These are phyloP conservation scores for Penstemon barbatus DNA, from an alignment of 257 asterid genomes.

Conservation along the genomic window DNA sequence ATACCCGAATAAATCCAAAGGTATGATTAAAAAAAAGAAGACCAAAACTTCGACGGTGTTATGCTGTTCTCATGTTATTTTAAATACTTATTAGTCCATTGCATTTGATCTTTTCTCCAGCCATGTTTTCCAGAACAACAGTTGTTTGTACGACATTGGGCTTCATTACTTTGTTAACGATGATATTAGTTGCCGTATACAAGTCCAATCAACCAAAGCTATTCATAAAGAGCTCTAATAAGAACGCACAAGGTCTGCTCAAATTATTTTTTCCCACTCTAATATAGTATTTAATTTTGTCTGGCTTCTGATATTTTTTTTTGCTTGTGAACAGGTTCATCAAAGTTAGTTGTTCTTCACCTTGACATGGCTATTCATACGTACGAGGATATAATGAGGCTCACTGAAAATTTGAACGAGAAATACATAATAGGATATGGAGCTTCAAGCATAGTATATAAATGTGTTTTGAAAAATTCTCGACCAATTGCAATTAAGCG, in stretches of 20 bases:
- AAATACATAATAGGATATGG: conserved; percentile 87
- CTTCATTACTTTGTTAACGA: conserved; percentile 57
- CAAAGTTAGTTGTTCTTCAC: conserved; percentile 83
- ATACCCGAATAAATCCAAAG: conserved; percentile 57
- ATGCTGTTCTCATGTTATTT: neutral
- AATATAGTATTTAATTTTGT: neutral
- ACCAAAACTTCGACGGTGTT: neutral
- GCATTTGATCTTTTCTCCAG: conserved; percentile 35
- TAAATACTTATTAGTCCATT: neutral
- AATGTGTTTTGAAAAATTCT: conserved; percentile 79
- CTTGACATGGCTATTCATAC: conserved; percentile 96
- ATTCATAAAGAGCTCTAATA: conserved; percentile 52
- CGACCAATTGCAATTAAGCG: conserved; percentile 96
- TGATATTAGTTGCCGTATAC: conserved; percentile 76
- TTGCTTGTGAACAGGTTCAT: conserved; percentile 43
- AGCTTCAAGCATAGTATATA: conserved; percentile 93
- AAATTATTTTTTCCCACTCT: neutral
- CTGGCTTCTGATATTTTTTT: neutral
- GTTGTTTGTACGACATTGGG: conserved; percentile 68
- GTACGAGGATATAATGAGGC: conserved; percentile 86
- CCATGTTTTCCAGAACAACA: conserved; percentile 63
- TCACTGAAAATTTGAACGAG: conserved; percentile 87
- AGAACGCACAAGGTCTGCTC: conserved; percentile 45
- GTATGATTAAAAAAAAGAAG: conserved; percentile 31
- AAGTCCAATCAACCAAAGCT: conserved; percentile 60